phyloP scores from a whole-genome alignment of 345 rosid genomes.

The Garcia nutans region DNA sequence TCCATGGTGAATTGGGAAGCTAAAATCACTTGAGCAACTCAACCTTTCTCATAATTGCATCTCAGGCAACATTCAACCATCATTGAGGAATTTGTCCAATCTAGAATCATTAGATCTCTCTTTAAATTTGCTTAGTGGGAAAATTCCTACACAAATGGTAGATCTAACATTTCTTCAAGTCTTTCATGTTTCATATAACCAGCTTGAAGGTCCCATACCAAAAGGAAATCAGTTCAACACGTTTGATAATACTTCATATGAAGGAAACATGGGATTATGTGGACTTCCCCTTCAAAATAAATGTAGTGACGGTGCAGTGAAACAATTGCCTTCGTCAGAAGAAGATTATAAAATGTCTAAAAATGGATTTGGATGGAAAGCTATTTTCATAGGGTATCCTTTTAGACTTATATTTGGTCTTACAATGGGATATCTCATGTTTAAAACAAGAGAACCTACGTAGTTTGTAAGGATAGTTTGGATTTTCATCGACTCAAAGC shows the following conservation, averaged over 20 bases:
- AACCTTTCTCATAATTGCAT: constrained; percentile 11
- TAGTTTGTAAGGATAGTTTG: not conserved
- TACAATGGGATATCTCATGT: not conserved
- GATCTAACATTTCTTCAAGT: constrained; percentile 4
- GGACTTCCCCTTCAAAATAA: constrained; percentile 9
- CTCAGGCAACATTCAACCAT: constrained; percentile 3
- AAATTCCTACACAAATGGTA: not conserved
- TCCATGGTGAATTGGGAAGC: not conserved
- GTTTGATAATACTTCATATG: not conserved
- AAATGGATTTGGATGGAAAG: constrained; percentile 16
- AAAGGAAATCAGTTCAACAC: constrained; percentile 1
- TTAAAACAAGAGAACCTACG: not conserved
- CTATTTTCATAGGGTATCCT: constrained; percentile 19
- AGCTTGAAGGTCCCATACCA: constrained; percentile 12
- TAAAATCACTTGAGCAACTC: not conserved
- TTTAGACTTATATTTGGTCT: constrained; percentile 11
- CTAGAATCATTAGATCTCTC: constrained; percentile 17
- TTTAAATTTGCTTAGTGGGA: not conserved
- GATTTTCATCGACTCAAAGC: too few species aligned
- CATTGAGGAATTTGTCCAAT: not conserved
- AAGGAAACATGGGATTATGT: constrained; percentile 20
- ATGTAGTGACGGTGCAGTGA: not conserved
- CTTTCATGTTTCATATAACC: constrained; percentile 3
- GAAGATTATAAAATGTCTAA: not conserved
- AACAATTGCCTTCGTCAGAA: not conserved